A percentile compares a stretch with the other conserved stretches of the same genome.
Conservation (phyloP, 2,329 filamentous ascomycete species). For the Exophiala xenobiotica region DNA sequence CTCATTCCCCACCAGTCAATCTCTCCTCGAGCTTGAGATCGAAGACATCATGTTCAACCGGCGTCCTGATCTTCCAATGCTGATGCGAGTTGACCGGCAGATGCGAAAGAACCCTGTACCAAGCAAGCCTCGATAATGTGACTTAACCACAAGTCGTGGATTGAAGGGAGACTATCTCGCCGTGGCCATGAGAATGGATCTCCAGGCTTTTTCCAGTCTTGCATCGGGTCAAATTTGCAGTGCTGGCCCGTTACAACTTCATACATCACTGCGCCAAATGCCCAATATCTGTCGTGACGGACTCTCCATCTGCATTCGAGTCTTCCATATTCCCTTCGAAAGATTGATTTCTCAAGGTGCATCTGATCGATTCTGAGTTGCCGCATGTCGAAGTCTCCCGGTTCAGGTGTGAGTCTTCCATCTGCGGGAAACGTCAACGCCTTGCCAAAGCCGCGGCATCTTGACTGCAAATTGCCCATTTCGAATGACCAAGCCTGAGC, state of each 20-base stretch:
- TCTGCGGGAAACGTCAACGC: slow-evolving; percentile 12
- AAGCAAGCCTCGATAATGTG: slow-evolving; percentile 34
- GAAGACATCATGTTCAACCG: not conserved
- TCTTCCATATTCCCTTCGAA: not conserved
- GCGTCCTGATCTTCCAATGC: slow-evolving; percentile 17
- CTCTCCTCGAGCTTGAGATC: not conserved
- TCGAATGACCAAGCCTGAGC: slow-evolving; percentile 18
- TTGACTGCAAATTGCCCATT: slow-evolving; percentile 20
- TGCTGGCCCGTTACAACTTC: slow-evolving; percentile 31
- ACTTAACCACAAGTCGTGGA: slow-evolving; percentile 32
- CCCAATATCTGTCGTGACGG: slow-evolving; percentile 35
- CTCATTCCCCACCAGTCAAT: too few relatives aligned
- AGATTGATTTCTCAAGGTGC: slow-evolving; percentile 18
- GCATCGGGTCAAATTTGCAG: slow-evolving; percentile 33
- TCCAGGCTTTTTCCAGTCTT: slow-evolving; percentile 20
- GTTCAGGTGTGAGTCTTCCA: slow-evolving; percentile 19
- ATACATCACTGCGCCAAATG: slow-evolving; percentile 36
- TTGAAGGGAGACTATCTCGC: slow-evolving; percentile 31
- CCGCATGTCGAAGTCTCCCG: slow-evolving; percentile 24
- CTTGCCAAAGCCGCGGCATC: slow-evolving; percentile 20
- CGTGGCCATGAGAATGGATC: slow-evolving; percentile 28
- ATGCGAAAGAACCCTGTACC: slow-evolving; percentile 23
- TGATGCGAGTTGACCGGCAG: slow-evolving; percentile 25
- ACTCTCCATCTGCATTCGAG: slow-evolving; percentile 7
- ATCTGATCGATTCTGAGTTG: slow-evolving; percentile 19